phyloP scores from a whole-genome alignment of 345 rosid genomes.

The Rubroshorea leprosula region DNA sequence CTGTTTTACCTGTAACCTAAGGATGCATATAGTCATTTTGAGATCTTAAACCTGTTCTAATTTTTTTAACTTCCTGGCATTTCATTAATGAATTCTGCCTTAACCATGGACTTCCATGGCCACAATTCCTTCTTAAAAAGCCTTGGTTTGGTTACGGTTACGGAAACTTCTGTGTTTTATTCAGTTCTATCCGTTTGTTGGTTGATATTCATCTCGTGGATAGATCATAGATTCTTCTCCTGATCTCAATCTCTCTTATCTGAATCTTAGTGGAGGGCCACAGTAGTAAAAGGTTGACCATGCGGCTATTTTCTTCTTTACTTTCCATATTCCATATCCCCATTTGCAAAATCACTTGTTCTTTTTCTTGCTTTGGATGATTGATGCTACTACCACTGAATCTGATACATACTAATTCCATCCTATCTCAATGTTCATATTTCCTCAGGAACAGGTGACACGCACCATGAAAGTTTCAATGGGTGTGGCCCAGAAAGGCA shows the following conservation, averaged over 20 bases:
- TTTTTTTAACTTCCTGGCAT: too few species aligned
- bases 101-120: too few species aligned
- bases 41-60: too few species aligned
- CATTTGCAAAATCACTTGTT: too few species aligned
- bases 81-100: too few species aligned
- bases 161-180: background rate
- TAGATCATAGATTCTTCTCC: background rate
- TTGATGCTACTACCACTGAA: too few species aligned
- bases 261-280: background rate
- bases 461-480: background rate
- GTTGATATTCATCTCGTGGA: background rate
- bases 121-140: background rate
- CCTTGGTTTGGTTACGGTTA: background rate
- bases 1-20: too few species aligned
- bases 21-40: too few species aligned
- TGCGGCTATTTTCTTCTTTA: background rate
- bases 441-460: slow-evolving; percentile 6
- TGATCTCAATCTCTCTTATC: background rate
- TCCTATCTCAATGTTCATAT: background rate
- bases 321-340: too few species aligned
- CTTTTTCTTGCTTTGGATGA: too few species aligned
- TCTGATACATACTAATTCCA: background rate
- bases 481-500: slow-evolving; percentile 15
- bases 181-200: background rate
- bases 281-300: background rate